Evolutionary conservation across 2,329 filamentous ascomycete species (phyloP).

Genomic region (Chalara sp.): DNA sequence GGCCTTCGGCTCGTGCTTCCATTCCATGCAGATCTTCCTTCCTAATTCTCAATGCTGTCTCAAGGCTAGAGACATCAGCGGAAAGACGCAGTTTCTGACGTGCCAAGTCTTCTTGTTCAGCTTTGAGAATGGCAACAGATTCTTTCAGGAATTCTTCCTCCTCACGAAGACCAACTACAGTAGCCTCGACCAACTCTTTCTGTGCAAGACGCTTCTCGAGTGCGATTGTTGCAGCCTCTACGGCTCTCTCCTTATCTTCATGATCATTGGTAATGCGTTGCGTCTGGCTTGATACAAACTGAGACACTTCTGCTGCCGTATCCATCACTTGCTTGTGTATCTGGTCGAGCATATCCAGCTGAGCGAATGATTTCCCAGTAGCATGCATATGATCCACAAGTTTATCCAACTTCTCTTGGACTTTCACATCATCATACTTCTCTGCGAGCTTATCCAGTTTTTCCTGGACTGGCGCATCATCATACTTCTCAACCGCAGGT

Average conservation of each 20-base stretch:
- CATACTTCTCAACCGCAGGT: constrained; percentile 33
- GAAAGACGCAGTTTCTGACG: constrained; percentile 73
- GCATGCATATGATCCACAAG: constrained; percentile 58
- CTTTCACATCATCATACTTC: constrained; percentile 57
- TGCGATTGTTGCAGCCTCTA: constrained; percentile 73
- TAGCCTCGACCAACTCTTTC: constrained; percentile 53
- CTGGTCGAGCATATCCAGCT: constrained; percentile 77
- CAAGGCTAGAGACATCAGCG: constrained; percentile 82
- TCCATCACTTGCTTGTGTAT: constrained; percentile 83
- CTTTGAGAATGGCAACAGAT: constrained; percentile 39
- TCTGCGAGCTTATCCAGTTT: constrained; percentile 18
- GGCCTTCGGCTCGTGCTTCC: constrained; percentile 78
- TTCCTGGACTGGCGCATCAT: constrained; percentile 19
- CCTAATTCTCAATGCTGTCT: constrained; percentile 82
- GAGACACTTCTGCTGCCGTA: constrained; percentile 76
- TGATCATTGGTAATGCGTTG: constrained; percentile 70
- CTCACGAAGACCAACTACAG: constrained; percentile 41
- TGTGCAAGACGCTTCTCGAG: constrained; percentile 68
- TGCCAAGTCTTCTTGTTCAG: constrained; percentile 67
- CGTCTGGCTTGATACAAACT: constrained; percentile 73
- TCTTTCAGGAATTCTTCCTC: constrained; percentile 57
- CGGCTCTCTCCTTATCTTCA: constrained; percentile 69
- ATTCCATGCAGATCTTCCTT: constrained; percentile 88
- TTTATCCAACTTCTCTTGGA: constrained; percentile 51
- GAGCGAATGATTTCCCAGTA: constrained; percentile 62